Evolutionary conservation across 2,329 filamentous ascomycete genomes (phyloP).

Genomic region (Emmonsiellopsis sp.): DNA sequence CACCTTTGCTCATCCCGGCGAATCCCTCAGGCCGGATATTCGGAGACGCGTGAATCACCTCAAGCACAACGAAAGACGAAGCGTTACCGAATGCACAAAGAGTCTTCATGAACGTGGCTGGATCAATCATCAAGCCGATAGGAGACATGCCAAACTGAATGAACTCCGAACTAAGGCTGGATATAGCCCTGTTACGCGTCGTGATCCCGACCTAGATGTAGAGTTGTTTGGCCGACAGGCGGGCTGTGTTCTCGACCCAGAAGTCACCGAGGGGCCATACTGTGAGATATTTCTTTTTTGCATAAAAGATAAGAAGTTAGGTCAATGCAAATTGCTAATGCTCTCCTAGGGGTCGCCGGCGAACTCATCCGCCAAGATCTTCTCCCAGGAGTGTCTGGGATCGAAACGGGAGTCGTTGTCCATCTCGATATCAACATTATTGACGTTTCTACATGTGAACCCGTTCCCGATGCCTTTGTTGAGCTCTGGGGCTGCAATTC

Average conservation of each 20-base stretch:
- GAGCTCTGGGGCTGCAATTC: conserved; percentile 33
- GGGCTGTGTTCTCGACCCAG: conserved; percentile 39
- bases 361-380: conserved; percentile 29
- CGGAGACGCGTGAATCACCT: background rate
- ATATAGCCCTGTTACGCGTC: background rate
- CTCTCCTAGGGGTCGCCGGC: conserved; percentile 32
- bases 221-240: conserved; percentile 13
- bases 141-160: background rate
- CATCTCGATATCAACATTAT: conserved; percentile 32
- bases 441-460: conserved; percentile 31
- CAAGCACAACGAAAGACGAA: background rate
- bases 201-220: background rate
- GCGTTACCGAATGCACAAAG: background rate
- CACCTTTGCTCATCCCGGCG: background rate
- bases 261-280: conserved; percentile 34
- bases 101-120: background rate
- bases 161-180: background rate
- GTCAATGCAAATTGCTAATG: conserved; percentile 12
- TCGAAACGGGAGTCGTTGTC: conserved; percentile 27
- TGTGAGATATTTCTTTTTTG: background rate
- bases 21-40: background rate
- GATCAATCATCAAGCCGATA: background rate
- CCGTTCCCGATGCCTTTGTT: conserved; percentile 22
- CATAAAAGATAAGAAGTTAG: background rate
- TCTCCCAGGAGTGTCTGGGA: conserved; percentile 16